phyloP scores from a whole-genome alignment of 768 basidiomycete genomes.

The Boletus speciosus region DNA sequence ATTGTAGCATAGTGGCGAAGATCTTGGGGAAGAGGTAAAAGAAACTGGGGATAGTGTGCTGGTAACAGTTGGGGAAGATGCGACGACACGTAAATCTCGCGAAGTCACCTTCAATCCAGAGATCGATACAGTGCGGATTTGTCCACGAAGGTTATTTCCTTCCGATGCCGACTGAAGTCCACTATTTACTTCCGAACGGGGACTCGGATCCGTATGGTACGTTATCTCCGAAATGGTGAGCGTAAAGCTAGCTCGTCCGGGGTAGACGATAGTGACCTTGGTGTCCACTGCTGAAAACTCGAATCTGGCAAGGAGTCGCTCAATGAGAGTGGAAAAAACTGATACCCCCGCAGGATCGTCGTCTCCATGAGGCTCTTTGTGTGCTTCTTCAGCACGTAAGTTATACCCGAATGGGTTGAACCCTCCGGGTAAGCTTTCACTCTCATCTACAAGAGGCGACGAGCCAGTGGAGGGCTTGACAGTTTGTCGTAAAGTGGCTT shows the following conservation, averaged over 20 bases:
- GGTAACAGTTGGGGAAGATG: conserved; percentile 16
- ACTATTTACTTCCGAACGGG: conserved; percentile 23
- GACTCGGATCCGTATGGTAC: conserved; percentile 44
- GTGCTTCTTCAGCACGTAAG: conserved; percentile 33
- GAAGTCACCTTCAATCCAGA: conserved; percentile 55
- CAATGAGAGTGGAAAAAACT: conserved; percentile 76
- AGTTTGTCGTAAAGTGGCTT: conserved; percentile 65
- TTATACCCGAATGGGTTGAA: conserved; percentile 50
- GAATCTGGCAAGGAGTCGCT: conserved; percentile 73
- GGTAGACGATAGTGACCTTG: conserved; percentile 65
- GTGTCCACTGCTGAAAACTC: conserved; percentile 71
- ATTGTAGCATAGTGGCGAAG: conserved; percentile 5
- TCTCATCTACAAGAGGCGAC: conserved; percentile 33
- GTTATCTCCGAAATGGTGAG: conserved; percentile 53
- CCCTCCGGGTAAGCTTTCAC: conserved; percentile 59
- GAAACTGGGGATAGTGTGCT: conserved; percentile 29
- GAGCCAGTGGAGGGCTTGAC: conserved; percentile 46
- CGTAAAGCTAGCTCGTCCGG: conserved; percentile 58
- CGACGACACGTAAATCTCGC: conserved; percentile 37
- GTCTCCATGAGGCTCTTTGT: conserved; percentile 35
- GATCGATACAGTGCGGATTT: conserved; percentile 50
- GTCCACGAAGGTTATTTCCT: conserved; percentile 20
- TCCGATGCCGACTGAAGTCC: conserved; percentile 16
- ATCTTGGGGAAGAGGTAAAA: conserved; percentile 13
- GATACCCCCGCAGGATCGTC: conserved; percentile 72